Evolutionary conservation across 2,329 filamentous ascomycete species (phyloP), one percentile per base, ranked within the genome.

Genomic region (Falciphora oryzae): DNA sequence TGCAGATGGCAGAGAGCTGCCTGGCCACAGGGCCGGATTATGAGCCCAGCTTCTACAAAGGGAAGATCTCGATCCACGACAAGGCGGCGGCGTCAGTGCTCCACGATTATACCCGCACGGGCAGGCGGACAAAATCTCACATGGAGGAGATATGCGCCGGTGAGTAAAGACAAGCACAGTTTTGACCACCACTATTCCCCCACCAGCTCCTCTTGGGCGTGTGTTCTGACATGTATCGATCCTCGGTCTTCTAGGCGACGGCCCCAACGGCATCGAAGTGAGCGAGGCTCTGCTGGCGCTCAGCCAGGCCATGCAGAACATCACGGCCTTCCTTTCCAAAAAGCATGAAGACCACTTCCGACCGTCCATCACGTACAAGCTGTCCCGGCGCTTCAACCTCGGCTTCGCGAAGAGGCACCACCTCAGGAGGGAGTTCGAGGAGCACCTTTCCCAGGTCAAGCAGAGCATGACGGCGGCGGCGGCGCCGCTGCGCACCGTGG

Each of bases 271-370:
- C 38, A 13, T 62, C 32, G 53, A 31, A n/a, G 58, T 60, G 29
- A 31, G 27, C 27, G 28, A 35, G 29, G 38, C 28, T 2, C 22
- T 44, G n/a, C 57, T 44, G n/a, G 38, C 22, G 16, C 56, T 63
- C n/a, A 63, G 62, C 56, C 56, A 57, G 62, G 56, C 32, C 13
- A 63, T 63, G 62, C 62, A 59, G 4, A 63, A 63, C 56, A 27
- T 63, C 44, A 32, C 58, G 22, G n/a, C 53, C 25, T 22, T 63
- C 10, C 16, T 63, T 13, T 22, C 53, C 4, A 63, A 58, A 27
- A 63, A 63, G 31, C 62, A 63, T 56, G n/a, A 32, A 8, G 62
- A 63, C 53, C 22, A 58, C 56, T 63, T 63, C 32, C n/a, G 31
- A n/a, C 62, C 31, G 53, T 63, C 62, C n/a, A 18, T 57, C 18